Base-by-base conservation (phyloP, 371 early-diverging fungal genomes). In the Mortierella sp. region DNA sequence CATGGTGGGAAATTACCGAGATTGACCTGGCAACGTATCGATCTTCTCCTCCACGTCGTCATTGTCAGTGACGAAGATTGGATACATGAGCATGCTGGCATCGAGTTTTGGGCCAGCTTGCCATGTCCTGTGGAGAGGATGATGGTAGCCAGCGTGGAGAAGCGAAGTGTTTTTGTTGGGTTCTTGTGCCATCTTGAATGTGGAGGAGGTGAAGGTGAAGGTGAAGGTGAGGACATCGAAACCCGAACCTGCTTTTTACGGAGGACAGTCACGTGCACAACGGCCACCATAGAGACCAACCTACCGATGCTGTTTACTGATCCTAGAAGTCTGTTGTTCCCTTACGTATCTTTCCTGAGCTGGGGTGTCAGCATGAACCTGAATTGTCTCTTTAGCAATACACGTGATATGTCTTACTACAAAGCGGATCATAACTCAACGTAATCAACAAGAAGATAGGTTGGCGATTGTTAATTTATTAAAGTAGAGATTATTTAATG, bases 41-140 rank as follows among this genome's bases (percentile, higher is more conserved):
- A 98, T 96, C 57, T 90, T 88, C 54, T 92, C 94, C 37, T 89
- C 91, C 22, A 73, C 73, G 71, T 95, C 91, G 32, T 89, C 84
- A 72, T 93, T 89, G 85, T 96, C 97, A 62, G 91, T 91, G 73
- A 98, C 91, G 84, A 98, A 98, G 76, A 98, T 89, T 20, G 99
- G 99, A 84, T 93, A 97, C 88, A 98, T 94, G 66, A 98, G 90
- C 75, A 90, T 88, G 54, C 86, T 84, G 83, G 95, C 93, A 37
- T 91, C 93, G 62, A 97, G 80, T 9, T 72, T 61, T 9, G 86
- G 83, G 55, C 90, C 91, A 4, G 88, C 88, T 85, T 96, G 96
- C 96, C 97, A 97, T 47, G 86, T 77, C 45, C 98, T 92, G 68
- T 92, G 90, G 37, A 90, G 68, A 24, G 95, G 90, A 83, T 96